These are phyloP conservation scores for Colletotrichum euphorbiae DNA, from an alignment of 2,329 filamentous ascomycete species.

Conservation along the genomic window DNA sequence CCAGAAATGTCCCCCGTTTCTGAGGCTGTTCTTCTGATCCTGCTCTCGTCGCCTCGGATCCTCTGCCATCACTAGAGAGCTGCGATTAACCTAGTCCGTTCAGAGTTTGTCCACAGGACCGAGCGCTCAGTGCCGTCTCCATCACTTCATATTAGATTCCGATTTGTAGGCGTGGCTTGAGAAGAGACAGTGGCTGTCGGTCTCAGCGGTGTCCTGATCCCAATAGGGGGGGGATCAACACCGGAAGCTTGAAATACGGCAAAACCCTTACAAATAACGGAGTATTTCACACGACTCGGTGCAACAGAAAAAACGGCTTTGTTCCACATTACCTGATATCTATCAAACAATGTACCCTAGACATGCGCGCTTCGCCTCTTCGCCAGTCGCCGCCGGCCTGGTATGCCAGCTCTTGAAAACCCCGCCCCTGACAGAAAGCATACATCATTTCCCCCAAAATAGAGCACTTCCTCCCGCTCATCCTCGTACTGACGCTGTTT, in stretches of 20 bases:
- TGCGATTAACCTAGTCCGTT: background rate
- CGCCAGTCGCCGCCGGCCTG: slow-evolving; percentile 35
- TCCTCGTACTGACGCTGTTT: slow-evolving; percentile 29
- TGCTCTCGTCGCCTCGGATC: background rate
- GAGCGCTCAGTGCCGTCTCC: no score
- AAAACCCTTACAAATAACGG: background rate
- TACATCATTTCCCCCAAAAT: slow-evolving; percentile 14
- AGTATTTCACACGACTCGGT: background rate
- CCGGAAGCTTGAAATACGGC: no score
- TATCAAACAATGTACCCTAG: slow-evolving; percentile 17
- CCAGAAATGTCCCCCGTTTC: background rate
- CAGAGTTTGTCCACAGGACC: background rate
- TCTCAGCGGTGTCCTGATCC: no score
- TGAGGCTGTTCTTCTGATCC: slow-evolving; percentile 9
- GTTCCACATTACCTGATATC: slow-evolving; percentile 27
- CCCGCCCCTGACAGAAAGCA: slow-evolving; percentile 1
- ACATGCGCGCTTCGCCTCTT: slow-evolving; percentile 36
- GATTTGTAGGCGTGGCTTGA: no score
- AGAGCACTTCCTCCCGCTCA: slow-evolving; percentile 6
- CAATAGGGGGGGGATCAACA: no score
- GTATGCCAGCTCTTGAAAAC: slow-evolving; percentile 21
- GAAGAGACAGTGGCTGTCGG: no score
- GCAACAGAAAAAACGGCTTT: slow-evolving; percentile 19
- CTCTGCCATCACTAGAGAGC: background rate
- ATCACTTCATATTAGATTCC: no score